phyloP scores from a whole-genome alignment of 768 basidiomycete genomes.

The Boletus insuetus region DNA sequence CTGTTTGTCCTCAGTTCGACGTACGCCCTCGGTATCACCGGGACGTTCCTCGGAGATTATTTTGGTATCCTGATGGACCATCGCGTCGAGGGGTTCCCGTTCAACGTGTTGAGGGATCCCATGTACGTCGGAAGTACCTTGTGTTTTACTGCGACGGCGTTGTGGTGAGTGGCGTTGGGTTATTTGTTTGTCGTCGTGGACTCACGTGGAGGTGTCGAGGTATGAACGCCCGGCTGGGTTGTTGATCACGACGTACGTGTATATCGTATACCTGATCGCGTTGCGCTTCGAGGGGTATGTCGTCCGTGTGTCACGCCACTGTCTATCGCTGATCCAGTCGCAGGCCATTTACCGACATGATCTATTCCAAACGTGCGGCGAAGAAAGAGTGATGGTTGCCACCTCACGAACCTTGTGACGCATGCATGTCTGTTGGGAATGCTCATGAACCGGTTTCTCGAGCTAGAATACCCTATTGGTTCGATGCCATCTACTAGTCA shows the following conservation, averaged over 20 bases:
- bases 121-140: conserved; percentile 98
- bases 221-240: conserved; percentile 85
- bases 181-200: neutral
- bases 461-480: neutral
- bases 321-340: neutral
- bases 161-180: conserved; percentile 59
- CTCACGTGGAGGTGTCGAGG: conserved; percentile 41
- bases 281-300: conserved; percentile 87
- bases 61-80: conserved; percentile 86
- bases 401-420: neutral
- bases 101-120: conserved; percentile 87
- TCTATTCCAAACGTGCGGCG: conserved; percentile 55
- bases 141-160: conserved; percentile 80
- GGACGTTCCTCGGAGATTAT: conserved; percentile 86
- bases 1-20: conserved; percentile 86
- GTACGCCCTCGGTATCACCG: conserved; percentile 88
- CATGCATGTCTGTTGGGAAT: neutral
- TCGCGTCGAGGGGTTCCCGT: conserved; percentile 94
- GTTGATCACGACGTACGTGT: conserved; percentile 76
- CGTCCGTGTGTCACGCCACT: neutral
- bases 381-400: conserved; percentile 18
- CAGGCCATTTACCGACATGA: conserved; percentile 81
- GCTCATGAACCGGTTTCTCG: neutral
- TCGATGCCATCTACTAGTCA: neutral
- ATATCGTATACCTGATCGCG: conserved; percentile 80